Evolutionary conservation across 306 rosid genomes (phyloP), one percentile per base, ranked within the genome.

Genomic region (Fagus crenata): DNA sequence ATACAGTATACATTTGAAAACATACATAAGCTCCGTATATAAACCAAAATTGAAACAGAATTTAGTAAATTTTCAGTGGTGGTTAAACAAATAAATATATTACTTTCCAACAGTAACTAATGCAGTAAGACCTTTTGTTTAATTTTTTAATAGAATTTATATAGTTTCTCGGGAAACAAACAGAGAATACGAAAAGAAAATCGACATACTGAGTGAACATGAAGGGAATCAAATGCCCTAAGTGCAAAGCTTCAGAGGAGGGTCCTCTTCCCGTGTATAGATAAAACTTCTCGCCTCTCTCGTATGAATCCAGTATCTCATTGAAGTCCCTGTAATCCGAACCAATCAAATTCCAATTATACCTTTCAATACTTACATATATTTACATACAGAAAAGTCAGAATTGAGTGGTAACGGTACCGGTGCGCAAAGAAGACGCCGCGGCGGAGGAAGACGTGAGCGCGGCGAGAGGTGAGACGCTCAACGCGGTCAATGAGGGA

Each of bases 391-490:
- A 36, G 59, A 22, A 51, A 65, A 61, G 13, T 1, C 4, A 3
- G 28, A 17, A 4, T 0, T 0, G 56, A 55, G 56, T 53, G 4
- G 1, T 36, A 4, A 2, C 2, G 4, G 31, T 35, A 90, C 96
- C 97, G 95, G 72, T 95, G 98, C 18, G 98, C 93, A 56, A 96
- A 96, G 88, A 96, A 96, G 84, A 92, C 98, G 67, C 87, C 91
- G 9, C 98, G 99, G 75, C 98, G 92, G 78, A 91, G 98, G 84
- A 96, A 92, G 42, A 89, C 88, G 72, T 92, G 99, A 13, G 98
- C 83, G 15, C 89, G 73, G 5, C 85, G 93, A 63, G 91, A 82
- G 64, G 99, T 96, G 71, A 96, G 88, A 7, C 88, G 88, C 32
- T 85, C 86, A 17, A 92, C 87, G 18, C 90, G 93, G 17, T 89